Base-by-base conservation (phyloP, 257 asterid species). In the Sherardia arvensis region DNA sequence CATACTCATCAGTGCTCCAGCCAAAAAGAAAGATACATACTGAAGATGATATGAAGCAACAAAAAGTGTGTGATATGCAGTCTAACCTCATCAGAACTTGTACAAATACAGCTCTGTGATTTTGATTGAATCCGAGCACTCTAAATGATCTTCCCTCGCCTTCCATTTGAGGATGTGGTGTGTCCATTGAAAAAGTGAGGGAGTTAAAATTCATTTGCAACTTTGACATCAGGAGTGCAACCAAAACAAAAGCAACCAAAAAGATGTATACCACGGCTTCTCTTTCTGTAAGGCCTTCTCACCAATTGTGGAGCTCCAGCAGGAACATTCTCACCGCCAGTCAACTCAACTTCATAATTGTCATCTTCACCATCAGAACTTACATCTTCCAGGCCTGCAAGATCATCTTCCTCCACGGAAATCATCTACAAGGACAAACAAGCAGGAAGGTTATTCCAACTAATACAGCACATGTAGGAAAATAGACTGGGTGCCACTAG, bases 301-400 rank as follows among this genome's bases (percentile, higher is more conserved):
- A 74, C 78, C 59, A 79, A 63, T n/a, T n/a, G n/a, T 71, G 92
- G 74, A 61, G 86, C 82, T 73, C 92, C 96, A 72, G 66, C 36
- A 34, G 88, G 55, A 79, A 79, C 80, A 64, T 86, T 73, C 80
- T 92, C 99, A n/a, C 83, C 85, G 80, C 87, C 99, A 32, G 91
- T 81, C 61, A 84, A 74, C 63, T 92, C 97, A 68, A 91, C 99
- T 77, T 92, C 96, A 76, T 85, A 92, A 75, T 84, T 92, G 74
- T 89, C 99, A 72, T 92, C 97, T 73, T 89, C 97, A 54, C 86
- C 97, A 59, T 90, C 99, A 61, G 95, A 85, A 76, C 97, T 88
- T 73, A 81, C 92, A 76, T 89, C 98, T 78, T 88, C 97, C 76
- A 88, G 73, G 65, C 96, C 97, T 76, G 97, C 99, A 80, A 87